Evolutionary conservation across 2,329 filamentous ascomycete species (phyloP).

Genomic region (Penicillium sp.): DNA sequence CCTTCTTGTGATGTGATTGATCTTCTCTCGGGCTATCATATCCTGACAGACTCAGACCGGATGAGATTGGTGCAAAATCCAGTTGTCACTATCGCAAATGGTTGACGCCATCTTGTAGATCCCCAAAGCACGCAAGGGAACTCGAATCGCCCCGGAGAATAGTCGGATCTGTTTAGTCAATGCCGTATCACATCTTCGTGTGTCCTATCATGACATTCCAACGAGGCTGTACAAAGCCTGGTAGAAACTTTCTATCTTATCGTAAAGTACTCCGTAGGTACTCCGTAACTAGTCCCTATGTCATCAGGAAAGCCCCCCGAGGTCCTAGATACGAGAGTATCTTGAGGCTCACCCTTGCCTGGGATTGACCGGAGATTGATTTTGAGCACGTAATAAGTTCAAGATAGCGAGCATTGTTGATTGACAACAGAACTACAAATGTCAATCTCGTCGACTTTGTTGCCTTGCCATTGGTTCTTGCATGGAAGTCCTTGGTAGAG

Average conservation of each 20-base stretch:
- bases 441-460: too few species aligned
- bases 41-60: background rate
- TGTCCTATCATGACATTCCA: background rate
- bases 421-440: too few species aligned
- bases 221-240: background rate
- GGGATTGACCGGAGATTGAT: background rate
- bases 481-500: too few species aligned
- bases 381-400: background rate
- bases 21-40: background rate
- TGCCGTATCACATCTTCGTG: background rate
- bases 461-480: too few species aligned
- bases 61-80: background rate
- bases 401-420: background rate
- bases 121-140: constrained; percentile 3
- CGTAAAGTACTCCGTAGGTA: background rate
- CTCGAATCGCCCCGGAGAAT: background rate
- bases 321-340: background rate
- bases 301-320: background rate
- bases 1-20: background rate
- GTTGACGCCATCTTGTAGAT: background rate
- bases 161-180: background rate
- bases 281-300: background rate
- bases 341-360: background rate
- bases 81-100: background rate
- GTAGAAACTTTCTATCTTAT: background rate